A percentile compares a stretch with the other conserved stretches of the same genome.
phyloP scores from a whole-genome alignment of 257 asterid genomes.

The Buddleja alternifolia region DNA sequence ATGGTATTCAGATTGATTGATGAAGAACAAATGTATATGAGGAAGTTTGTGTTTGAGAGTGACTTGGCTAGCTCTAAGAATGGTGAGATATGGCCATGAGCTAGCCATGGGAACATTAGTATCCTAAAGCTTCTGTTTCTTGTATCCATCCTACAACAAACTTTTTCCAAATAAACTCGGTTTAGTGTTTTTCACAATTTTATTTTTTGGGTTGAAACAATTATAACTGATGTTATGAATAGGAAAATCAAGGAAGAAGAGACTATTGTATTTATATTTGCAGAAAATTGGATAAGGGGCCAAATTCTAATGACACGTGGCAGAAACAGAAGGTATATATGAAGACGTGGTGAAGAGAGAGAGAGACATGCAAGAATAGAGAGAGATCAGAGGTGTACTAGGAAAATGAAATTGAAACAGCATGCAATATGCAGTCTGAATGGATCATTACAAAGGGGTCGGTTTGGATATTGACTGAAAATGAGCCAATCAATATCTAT shows the following conservation, averaged over 20 bases:
- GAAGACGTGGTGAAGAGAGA: slow-evolving; percentile 7
- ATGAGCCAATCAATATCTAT: no score
- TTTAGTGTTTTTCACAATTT: background rate
- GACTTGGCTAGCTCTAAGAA: slow-evolving; percentile 63
- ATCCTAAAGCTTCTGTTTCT: slow-evolving; percentile 47
- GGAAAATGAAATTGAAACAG: background rate
- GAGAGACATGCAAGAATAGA: slow-evolving; percentile 16
- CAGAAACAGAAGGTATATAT: background rate
- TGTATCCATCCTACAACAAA: slow-evolving; percentile 44
- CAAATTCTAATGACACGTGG: slow-evolving; percentile 10
- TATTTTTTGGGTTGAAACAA: background rate
- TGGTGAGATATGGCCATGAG: slow-evolving; percentile 70
- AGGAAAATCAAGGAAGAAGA: no score
- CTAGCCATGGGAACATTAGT: slow-evolving; percentile 77
- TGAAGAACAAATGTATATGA: slow-evolving; percentile 56
- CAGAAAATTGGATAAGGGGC: background rate
- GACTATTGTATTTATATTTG: background rate
- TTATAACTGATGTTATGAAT: background rate
- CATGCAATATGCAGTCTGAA: background rate
- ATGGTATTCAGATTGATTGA: slow-evolving; percentile 46
- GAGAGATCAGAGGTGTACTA: background rate
- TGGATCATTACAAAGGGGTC: no score
- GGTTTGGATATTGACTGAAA: no score
- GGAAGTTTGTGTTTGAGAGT: slow-evolving; percentile 52
- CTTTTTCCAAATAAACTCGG: background rate